Base-by-base conservation (phyloP, 768 basidiomycete species). In the Tylopilus rubrobrunneus region DNA sequence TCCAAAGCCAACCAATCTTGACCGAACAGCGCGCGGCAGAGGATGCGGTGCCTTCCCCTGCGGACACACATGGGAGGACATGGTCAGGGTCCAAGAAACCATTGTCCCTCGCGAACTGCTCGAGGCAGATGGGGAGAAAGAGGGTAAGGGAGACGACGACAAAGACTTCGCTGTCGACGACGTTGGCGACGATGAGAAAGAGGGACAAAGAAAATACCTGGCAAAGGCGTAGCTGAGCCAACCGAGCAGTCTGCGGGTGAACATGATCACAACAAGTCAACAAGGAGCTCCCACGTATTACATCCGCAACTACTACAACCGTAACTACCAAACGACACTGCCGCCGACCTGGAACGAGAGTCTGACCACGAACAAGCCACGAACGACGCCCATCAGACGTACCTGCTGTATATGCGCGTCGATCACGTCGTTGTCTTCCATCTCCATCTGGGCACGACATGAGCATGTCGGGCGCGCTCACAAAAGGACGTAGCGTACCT, bases 91-190 rank as follows among this genome's bases (percentile, higher is more conserved):
- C 73, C 2, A 91, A 67, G 61, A 77, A 89, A 0, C 93, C 93
- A 67, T 94, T 90, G 70, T 94, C 92, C 55, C 92, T 72, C 2
- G 93, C 93, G 58, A 94, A 92, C 69, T 95, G 93, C 67, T 89
- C 88, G 8, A 91, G 73, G 65, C 85, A 88, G 60, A 92, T 87
- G 3, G 91, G 89, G 2, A 92, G 76, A 64, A 92, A 92, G 23
- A 92, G 76, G 0, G 89, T 89, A 66, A 93, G 71, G 0, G 86
- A 88, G 15, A 89, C 89, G 45, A 89, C 82, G 17, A 86, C 87
- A 63, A 92, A 91, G 7, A 88, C 87, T 67, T 90, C 86, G 67
- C 87, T 89, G 62, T 37, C 21, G 45, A 33, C n/a, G 14, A 21
- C 10, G 41, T 55, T 40, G 19, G 47, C 25, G 5, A 28, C 1